These are phyloP conservation scores for Saturnispora serradocipensis DNA, from an alignment of 805 yeast species.

Conservation along the genomic window DNA sequence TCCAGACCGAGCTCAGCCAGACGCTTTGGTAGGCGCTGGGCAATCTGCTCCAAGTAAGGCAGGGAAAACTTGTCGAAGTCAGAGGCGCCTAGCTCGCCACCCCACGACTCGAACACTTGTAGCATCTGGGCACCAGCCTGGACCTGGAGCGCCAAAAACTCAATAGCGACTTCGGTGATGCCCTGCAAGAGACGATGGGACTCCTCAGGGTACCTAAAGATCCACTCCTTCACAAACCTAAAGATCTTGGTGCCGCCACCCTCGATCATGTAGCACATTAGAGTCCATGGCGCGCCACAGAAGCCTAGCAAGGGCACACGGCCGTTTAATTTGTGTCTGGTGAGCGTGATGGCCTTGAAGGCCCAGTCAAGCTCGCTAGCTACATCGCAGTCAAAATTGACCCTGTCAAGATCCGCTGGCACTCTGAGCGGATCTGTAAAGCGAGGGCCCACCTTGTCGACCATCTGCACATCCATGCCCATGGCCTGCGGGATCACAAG, in stretches of 20 bases:
- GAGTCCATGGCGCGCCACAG: constrained; percentile 97
- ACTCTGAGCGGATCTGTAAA: constrained; percentile 81
- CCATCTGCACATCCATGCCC: constrained; percentile 92
- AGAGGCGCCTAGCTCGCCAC: constrained; percentile 86
- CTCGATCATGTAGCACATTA: constrained; percentile 93
- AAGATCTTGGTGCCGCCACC: constrained; percentile 94
- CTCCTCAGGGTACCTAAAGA: constrained; percentile 67
- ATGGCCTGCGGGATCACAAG: constrained; percentile 95
- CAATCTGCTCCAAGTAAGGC: constrained; percentile 77
- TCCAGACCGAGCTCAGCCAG: constrained; percentile 69
- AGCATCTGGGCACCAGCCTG: constrained; percentile 97
- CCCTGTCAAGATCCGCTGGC: constrained; percentile 54
- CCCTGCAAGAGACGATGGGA: constrained; percentile 64
- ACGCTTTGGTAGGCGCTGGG: constrained; percentile 56
- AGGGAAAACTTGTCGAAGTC: constrained; percentile 85
- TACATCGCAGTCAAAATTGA: constrained; percentile 56
- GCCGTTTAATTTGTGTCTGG: constrained; percentile 80
- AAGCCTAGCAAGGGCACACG: constrained; percentile 92
- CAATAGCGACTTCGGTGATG: constrained; percentile 81
- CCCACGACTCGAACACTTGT: constrained; percentile 97
- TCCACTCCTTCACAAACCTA: constrained; percentile 87
- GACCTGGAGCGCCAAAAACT: constrained; percentile 88
- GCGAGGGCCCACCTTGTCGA: constrained; percentile 90
- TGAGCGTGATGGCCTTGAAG: constrained; percentile 80
- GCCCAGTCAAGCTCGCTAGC: constrained; percentile 85